Evolutionary conservation across 805 yeast species (phyloP).

Genomic region (Teunomyces stri): DNA sequence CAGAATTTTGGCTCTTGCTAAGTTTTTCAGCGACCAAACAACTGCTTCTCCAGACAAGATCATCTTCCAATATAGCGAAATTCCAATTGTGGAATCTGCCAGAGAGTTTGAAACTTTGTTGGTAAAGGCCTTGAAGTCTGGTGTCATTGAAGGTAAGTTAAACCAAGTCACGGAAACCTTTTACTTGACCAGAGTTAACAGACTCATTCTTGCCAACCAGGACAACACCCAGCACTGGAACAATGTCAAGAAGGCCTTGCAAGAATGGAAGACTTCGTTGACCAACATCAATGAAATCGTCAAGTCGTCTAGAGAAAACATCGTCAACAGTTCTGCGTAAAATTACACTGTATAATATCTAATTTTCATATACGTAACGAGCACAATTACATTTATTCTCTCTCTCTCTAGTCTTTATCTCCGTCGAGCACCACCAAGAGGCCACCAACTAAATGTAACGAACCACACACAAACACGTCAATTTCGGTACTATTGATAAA

Average conservation of each 20-base stretch:
- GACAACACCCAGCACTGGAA: slow-evolving; percentile 33
- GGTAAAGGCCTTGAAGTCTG: slow-evolving; percentile 42
- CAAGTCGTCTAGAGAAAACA: slow-evolving; percentile 41
- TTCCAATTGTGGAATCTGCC: slow-evolving; percentile 29
- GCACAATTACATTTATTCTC: neutral
- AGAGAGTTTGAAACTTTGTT: slow-evolving; percentile 38
- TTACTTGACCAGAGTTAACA: slow-evolving; percentile 39
- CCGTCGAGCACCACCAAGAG: slow-evolving; percentile 77
- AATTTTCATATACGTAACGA: slow-evolving; percentile 4
- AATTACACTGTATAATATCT: slow-evolving; percentile 6
- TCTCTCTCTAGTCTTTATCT: slow-evolving; percentile 21
- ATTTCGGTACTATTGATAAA: slow-evolving; percentile 21
- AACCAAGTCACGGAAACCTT: slow-evolving; percentile 42
- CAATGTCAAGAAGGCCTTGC: slow-evolving; percentile 32
- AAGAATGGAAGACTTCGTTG: slow-evolving; percentile 40
- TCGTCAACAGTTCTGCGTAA: slow-evolving; percentile 25
- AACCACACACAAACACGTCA: slow-evolving; percentile 90
- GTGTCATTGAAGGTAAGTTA: slow-evolving; percentile 44
- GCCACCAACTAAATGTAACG: slow-evolving; percentile 93
- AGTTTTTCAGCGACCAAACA: slow-evolving; percentile 21
- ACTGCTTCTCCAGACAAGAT: slow-evolving; percentile 22
- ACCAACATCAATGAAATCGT: slow-evolving; percentile 41
- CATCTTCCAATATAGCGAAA: slow-evolving; percentile 34
- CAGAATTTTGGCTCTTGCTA: slow-evolving; percentile 39
- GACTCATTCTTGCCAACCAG: slow-evolving; percentile 40